A percentile compares a stretch with the other conserved stretches of the same genome.
Conservation (phyloP, 106 monocot genomes). For the Dendrobium nobile region DNA sequence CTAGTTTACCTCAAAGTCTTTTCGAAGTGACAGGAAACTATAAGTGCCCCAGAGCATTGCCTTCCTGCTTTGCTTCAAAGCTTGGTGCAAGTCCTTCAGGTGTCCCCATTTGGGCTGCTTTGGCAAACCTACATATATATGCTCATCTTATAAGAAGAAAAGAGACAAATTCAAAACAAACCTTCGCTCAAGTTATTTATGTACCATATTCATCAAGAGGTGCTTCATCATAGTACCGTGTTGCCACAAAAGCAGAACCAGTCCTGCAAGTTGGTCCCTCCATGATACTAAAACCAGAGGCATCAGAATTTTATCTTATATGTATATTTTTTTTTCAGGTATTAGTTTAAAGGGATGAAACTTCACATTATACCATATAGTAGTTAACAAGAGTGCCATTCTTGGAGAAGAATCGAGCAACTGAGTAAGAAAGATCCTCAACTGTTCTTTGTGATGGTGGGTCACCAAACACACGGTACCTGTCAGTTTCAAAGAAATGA, state of each 20-base stretch:
- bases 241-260: slow-evolving; percentile 45
- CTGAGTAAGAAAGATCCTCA: slow-evolving; percentile 67
- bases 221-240: slow-evolving; percentile 83
- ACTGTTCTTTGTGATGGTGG: slow-evolving; percentile 79
- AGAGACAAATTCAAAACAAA: not conserved
- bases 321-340: not conserved
- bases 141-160: not conserved
- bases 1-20: slow-evolving; percentile 3
- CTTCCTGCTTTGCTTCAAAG: slow-evolving; percentile 46
- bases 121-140: slow-evolving; percentile 27
- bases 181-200: not conserved
- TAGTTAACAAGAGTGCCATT: slow-evolving; percentile 76
- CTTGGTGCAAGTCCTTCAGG: slow-evolving; percentile 64
- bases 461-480: slow-evolving; percentile 77
- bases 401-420: slow-evolving; percentile 86
- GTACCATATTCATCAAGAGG: slow-evolving; percentile 82
- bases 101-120: slow-evolving; percentile 91
- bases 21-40: not conserved
- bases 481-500: slow-evolving; percentile 11
- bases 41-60: slow-evolving; percentile 53
- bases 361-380: slow-evolving; percentile 56
- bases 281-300: slow-evolving; percentile 51
- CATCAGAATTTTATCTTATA: not conserved
- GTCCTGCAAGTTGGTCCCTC: slow-evolving; percentile 81
- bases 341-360: not conserved